A percentile compares a stretch with the other conserved stretches of the same genome.
These are phyloP conservation scores for Plenodomus tracheiphilus DNA, from an alignment of 2,329 filamentous ascomycete species.

Conservation along the genomic window DNA sequence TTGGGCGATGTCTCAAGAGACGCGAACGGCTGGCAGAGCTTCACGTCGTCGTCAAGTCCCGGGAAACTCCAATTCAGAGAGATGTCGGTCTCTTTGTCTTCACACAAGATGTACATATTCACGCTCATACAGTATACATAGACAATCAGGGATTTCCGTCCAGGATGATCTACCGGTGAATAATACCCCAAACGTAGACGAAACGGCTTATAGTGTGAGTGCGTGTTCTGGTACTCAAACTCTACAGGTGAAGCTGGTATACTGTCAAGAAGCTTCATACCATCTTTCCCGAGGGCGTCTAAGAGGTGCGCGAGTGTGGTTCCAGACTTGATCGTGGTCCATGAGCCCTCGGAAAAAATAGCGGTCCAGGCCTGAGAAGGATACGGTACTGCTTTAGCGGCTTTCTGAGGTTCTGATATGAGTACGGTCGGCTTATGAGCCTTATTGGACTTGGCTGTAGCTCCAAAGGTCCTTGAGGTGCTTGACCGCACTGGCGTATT, in stretches of 20 bases:
- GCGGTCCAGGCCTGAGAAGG: no score
- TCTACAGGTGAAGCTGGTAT: not conserved
- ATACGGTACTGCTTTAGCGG: no score
- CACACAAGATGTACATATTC: not conserved
- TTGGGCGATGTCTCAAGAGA: no score
- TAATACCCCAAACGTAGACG: not conserved
- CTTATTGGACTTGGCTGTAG: no score
- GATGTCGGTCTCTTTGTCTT: not conserved
- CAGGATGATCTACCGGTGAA: not conserved
- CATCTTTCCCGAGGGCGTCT: not conserved
- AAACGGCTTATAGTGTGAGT: not conserved
- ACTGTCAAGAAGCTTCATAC: not conserved
- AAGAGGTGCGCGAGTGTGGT: not conserved
- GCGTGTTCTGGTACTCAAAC: not conserved
- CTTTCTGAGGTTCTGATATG: no score
- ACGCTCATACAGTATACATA: not conserved
- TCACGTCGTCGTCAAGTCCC: no score
- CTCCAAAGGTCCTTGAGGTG: no score
- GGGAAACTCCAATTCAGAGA: not conserved
- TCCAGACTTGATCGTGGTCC: not conserved
- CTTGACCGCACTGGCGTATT: not conserved
- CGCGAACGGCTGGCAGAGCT: conserved; percentile 2
- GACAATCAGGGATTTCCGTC: not conserved
- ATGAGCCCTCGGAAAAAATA: not conserved
- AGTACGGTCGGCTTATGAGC: no score